Evolutionary conservation across 768 basidiomycete genomes (phyloP).

Genomic region (Xerocomellus dryophilus): DNA sequence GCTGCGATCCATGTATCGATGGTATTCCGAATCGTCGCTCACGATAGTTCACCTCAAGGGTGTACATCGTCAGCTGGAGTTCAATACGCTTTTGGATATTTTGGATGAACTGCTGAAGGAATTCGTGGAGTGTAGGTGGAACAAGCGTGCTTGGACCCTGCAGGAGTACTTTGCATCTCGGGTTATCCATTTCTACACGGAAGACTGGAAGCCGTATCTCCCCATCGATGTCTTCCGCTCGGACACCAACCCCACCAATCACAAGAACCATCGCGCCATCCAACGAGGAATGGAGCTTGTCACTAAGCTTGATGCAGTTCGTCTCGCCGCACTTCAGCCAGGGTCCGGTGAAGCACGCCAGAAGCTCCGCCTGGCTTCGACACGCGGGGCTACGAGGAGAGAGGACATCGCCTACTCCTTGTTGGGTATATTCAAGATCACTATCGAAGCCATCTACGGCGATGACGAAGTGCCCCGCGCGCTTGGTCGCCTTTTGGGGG

Average conservation of each 20-base stretch:
- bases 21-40: conserved; percentile 25
- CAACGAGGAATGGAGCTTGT: conserved; percentile 14
- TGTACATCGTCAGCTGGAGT: conserved; percentile 1
- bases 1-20: conserved; percentile 25
- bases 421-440: conserved; percentile 21
- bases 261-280: conserved; percentile 11
- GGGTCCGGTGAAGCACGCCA: conserved; percentile 9
- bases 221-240: not conserved
- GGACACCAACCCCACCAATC: not conserved
- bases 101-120: conserved; percentile 3
- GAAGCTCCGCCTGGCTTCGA: conserved; percentile 24
- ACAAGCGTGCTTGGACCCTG: conserved; percentile 21
- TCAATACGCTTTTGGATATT: not conserved
- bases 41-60: conserved; percentile 25
- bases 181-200: conserved; percentile 21
- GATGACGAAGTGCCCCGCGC: conserved; percentile 19
- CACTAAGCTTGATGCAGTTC: conserved; percentile 5
- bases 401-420: conserved; percentile 29
- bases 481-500: conserved; percentile 18
- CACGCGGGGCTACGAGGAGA: conserved; percentile 11
- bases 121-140: conserved; percentile 20
- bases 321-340: conserved; percentile 5
- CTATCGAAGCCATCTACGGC: conserved; percentile 20
- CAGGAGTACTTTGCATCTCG: conserved; percentile 25
- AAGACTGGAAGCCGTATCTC: conserved; percentile 24